A percentile compares a stretch with the other conserved stretches of the same genome.
Conservation (phyloP, 139 green algal genomes). For the Chlorella sp. region DNA sequence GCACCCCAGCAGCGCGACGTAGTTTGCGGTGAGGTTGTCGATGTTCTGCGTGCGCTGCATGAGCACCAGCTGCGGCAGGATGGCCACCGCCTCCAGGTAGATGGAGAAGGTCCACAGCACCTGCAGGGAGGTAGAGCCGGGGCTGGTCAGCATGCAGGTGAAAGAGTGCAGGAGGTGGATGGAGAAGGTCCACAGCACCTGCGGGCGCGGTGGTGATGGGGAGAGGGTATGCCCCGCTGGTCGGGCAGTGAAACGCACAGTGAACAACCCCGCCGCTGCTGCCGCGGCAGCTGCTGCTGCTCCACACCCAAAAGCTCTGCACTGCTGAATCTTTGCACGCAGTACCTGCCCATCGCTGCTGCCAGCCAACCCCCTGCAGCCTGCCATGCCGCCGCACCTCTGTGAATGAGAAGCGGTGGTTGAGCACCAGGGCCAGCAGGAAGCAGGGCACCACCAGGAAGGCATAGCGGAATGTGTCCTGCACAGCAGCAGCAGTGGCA, state of each 20-base stretch:
- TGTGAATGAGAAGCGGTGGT: conserved; percentile 73
- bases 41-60: conserved; percentile 99
- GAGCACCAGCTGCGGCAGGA: conserved; percentile 98
- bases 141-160: no score
- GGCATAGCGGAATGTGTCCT: conserved; percentile 94
- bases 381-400: conserved; percentile 71
- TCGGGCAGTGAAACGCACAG: no score
- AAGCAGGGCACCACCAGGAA: conserved; percentile 87
- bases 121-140: conserved; percentile 46
- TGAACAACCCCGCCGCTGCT: no score
- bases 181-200: conserved; percentile 98
- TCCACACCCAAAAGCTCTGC: no score
- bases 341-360: background rate
- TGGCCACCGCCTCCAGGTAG: conserved; percentile 98
- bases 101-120: conserved; percentile 99
- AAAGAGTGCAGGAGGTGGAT: no score
- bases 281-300: no score
- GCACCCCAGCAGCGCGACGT: conserved; percentile 96
- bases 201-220: no score
- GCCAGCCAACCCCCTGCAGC: no score
- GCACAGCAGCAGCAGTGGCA: background rate
- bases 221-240: no score
- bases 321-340: no score
- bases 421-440: conserved; percentile 84
- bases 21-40: conserved; percentile 99